These are phyloP conservation scores for Prunus davidiana DNA, from an alignment of 306 rosid species.

Conservation along the genomic window DNA sequence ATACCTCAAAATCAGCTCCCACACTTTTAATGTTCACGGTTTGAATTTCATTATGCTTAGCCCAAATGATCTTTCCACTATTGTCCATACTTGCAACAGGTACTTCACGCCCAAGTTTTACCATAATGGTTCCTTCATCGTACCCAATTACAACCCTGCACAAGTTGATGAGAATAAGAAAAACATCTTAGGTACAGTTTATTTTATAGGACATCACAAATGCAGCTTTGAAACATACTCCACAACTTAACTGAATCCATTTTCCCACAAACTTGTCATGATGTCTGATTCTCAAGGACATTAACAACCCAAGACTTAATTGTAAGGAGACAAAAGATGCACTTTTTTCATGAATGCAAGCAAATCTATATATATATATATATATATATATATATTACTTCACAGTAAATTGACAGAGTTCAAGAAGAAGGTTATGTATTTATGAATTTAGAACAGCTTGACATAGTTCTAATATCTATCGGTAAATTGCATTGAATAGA, in stretches of 20 bases:
- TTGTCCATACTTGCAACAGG: conserved; percentile 99
- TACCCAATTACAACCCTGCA: conserved; percentile 94
- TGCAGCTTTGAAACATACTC: not conserved
- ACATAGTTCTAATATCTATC: conserved; percentile 4
- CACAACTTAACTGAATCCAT: not conserved
- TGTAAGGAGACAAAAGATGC: not conserved
- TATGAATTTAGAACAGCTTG: conserved; percentile 3
- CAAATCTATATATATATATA: too few relatives aligned
- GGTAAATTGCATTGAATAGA: not conserved
- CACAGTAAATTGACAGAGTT: not conserved
- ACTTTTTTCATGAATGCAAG: not conserved
- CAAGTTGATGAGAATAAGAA: conserved; percentile 11
- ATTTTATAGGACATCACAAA: not conserved
- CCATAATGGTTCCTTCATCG: conserved; percentile 99
- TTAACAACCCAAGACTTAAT: not conserved
- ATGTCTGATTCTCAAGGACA: not conserved
- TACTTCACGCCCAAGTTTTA: conserved; percentile 97
- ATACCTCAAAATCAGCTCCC: conserved; percentile 91
- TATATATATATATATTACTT: too few relatives aligned
- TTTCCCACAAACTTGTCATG: not conserved
- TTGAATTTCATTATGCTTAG: conserved; percentile 97
- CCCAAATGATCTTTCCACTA: conserved; percentile 96
- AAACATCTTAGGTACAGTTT: not conserved
- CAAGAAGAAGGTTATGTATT: not conserved
- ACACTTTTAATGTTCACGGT: conserved; percentile 94